These are phyloP conservation scores for Verticillium isaacii DNA, from an alignment of 2,329 filamentous ascomycete species.

Conservation along the genomic window DNA sequence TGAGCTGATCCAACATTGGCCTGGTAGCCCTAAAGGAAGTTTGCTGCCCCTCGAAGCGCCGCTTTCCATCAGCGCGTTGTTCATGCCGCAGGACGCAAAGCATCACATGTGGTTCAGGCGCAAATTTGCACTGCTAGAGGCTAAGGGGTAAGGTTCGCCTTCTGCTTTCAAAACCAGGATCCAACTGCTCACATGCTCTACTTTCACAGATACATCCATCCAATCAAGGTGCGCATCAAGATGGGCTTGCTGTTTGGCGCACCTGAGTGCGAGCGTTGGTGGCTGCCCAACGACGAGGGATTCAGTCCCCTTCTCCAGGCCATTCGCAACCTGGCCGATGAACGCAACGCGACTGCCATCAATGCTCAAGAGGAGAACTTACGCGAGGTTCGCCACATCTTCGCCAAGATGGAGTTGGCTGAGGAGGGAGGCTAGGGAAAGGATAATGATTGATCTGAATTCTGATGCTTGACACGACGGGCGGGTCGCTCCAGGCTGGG, in stretches of 20 bases:
- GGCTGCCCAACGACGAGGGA: constrained; percentile 79
- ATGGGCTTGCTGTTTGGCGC: constrained; percentile 74
- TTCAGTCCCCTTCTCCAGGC: constrained; percentile 69
- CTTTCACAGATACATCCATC: constrained; percentile 70
- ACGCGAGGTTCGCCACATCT: constrained; percentile 70
- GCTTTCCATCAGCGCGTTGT: constrained; percentile 71
- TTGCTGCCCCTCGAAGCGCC: constrained; percentile 70
- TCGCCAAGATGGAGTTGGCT: constrained; percentile 46
- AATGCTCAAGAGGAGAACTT: constrained; percentile 59
- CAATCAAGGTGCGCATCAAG: constrained; percentile 65
- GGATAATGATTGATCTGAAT: constrained; percentile 1
- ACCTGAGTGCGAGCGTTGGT: constrained; percentile 72
- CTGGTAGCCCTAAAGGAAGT: constrained; percentile 63
- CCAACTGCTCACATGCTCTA: constrained; percentile 3
- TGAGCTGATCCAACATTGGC: constrained; percentile 71
- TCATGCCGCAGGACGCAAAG: constrained; percentile 68
- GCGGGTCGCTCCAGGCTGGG: background rate
- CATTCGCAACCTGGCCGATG: constrained; percentile 76
- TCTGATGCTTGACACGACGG: background rate
- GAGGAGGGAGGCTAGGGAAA: constrained; percentile 7
- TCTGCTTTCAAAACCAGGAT: background rate
- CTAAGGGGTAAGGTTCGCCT: constrained; percentile 60
- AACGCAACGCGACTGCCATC: constrained; percentile 60
- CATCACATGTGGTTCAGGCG: constrained; percentile 75
- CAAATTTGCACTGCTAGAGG: constrained; percentile 75